Base-by-base conservation (phyloP, 192 early-diverging fungal genomes). In the Entomortierella chlamydospora region DNA sequence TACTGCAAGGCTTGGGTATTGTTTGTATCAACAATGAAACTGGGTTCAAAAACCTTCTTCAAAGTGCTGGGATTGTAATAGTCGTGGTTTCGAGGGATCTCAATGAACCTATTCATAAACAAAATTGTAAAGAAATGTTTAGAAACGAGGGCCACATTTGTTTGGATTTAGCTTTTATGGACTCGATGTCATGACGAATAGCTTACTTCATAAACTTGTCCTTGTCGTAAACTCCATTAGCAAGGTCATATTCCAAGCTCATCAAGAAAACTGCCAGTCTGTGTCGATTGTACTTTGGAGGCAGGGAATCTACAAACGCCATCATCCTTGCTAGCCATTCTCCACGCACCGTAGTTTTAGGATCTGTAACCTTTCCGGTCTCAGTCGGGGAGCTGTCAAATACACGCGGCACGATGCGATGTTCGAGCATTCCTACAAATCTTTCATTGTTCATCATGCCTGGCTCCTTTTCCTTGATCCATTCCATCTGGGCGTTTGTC, bases 281-380 rank as follows among this genome's bases (percentile, higher is more conserved):
- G 63, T 70, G 51, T 37, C 68, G 61, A 50, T 70, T 79, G 43
- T 70, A 79, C 62, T 79, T 79, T 52, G 62, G 42, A 1, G 68
- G n/a, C 28, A 79, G 29, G 9, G 13, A 3, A 13, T 79, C 63
- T 20, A 79, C 76, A 61, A 79, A 79, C 6, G 20, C 25, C 18
- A 70, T 1, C 76, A 79, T 79, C 33, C 62, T 37, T 2, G 22
- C 4, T 29, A 79, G 15, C 76, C 76, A 79, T 39, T 79, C 68
- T 28, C 43, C 53, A 42, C 57, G 45, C 0, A 49, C 43, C 0
- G 55, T 54, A 13, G 25, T 30, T 37, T 29, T 53, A 10, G 8
- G 11, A 5, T 41, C 34, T 42, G 26, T 33, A 6, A 37, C 34
- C 4, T 41, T 39, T n/a, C n/a, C 47, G 8, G 34, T 43, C 31